phyloP scores from a whole-genome alignment of 768 basidiomycete genomes.

The Trametes maxima region DNA sequence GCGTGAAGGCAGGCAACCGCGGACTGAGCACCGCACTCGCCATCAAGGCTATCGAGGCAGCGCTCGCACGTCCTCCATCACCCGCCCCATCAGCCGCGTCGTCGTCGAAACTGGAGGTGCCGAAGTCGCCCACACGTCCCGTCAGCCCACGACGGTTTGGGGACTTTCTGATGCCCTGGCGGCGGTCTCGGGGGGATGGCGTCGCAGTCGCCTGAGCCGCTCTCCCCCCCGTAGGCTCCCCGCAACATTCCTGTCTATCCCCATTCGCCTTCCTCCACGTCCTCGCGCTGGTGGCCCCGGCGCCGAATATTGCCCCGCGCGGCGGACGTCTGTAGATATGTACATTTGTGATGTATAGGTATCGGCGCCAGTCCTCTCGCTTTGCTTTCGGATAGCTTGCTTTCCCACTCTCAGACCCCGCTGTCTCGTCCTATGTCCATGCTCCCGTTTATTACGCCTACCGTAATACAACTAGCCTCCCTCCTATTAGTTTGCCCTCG shows the following conservation, averaged over 20 bases:
- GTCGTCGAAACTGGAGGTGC: conserved; percentile 2
- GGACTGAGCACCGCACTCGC: conserved; percentile 58
- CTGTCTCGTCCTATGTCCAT: not conserved
- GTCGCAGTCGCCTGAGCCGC: not conserved
- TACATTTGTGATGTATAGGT: conserved; percentile 7
- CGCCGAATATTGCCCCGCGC: not conserved
- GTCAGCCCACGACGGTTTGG: conserved; percentile 11
- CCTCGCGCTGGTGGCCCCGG: not conserved
- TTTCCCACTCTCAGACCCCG: not conserved
- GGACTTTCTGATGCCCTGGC: conserved; percentile 10
- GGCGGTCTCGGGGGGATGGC: not conserved
- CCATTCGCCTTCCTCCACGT: not conserved
- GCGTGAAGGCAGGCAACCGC: conserved; percentile 53
- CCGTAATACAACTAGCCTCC: conserved; percentile 1
- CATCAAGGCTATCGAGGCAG: conserved; percentile 46
- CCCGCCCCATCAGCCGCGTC: conserved; percentile 10
- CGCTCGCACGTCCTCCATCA: conserved; percentile 7
- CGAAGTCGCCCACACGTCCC: not conserved
- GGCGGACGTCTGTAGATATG: conserved; percentile 15
- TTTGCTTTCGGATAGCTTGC: conserved; percentile 8
- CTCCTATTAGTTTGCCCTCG: not conserved
- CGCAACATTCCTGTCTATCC: not conserved
- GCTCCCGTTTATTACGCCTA: not conserved
- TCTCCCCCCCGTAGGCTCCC: not conserved
- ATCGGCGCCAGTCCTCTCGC: not conserved